Evolutionary conservation across 106 monocot genomes (phyloP), one percentile per base, ranked within the genome.

Genomic region (Chionographis japonica): DNA sequence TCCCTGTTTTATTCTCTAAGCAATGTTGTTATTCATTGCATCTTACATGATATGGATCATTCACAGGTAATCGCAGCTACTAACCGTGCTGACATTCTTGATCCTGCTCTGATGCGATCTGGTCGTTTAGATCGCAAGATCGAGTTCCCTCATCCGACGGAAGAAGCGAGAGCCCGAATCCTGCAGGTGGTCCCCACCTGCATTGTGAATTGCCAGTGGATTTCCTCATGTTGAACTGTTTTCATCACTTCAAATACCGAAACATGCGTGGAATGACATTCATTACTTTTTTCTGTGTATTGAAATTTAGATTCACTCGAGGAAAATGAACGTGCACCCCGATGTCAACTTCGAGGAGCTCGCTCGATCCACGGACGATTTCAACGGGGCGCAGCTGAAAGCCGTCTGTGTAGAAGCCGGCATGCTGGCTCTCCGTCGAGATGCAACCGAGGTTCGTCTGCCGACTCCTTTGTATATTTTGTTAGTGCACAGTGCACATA

Each of bases 261-360:
- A 27, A 27, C 27, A 27, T 27, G 27, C 27, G 27, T 27, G 27
- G 27, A 27, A 27, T 27, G 27, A 27, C 27, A 27, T 27, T 27
- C 27, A 1, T 27, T 27, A 27, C 27, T 27, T 12, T 42, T 54
- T 58, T 61, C 50, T 63, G 36, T 37, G 35, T 49, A 18, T 56
- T 63, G 46, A 43, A 53, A 56, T 68, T 27, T 58, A 97, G 95
- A 97, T 97, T n/a, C 95, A 97, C 52, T 97, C 95, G 11, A 92
- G 92, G 70, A 97, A 92, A 76, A 97, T 97, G 95, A 97, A 80
- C 40, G 95, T 97, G 37, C 60, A 97, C 61, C 89, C 92, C 35
- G 95, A 97, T 78, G 89, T 97, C 41, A 97, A 97, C 73, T 97
- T 97, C 76, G 95, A 97, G 78, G 95, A 92, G 67, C 63, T 97